Evolutionary conservation across 129 eudicot species (phyloP).

Genomic region (sunflower (Helianthus annuus)): HanXRQr2.0-SUNRISE NC_035440.2:8889851-8890350

Average conservation of each 20-base stretch:
- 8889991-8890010: not conserved
- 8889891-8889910: too few relatives aligned
- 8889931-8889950: not conserved
- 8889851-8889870: too few relatives aligned
- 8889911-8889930: too few relatives aligned
- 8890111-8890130: constrained; percentile 11
- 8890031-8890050: not conserved
- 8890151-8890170: not conserved
- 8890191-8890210: constrained; percentile 12
- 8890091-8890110: constrained; percentile 1
- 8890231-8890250: not conserved
- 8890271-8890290: not conserved
- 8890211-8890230: not conserved
- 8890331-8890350: too few relatives aligned
- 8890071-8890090: not conserved
- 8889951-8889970: not conserved
- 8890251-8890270: not conserved
- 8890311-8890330: too few relatives aligned
- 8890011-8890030: not conserved
- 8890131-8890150: not conserved
- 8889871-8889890: too few relatives aligned
- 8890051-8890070: not conserved
- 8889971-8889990: too few relatives aligned
- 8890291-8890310: too few relatives aligned
- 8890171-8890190: constrained; percentile 9